A percentile compares a stretch with the other conserved stretches of the same genome.
These are phyloP conservation scores for Diaporthe destruens DNA, from an alignment of 2,329 filamentous ascomycete species.

Conservation along the genomic window DNA sequence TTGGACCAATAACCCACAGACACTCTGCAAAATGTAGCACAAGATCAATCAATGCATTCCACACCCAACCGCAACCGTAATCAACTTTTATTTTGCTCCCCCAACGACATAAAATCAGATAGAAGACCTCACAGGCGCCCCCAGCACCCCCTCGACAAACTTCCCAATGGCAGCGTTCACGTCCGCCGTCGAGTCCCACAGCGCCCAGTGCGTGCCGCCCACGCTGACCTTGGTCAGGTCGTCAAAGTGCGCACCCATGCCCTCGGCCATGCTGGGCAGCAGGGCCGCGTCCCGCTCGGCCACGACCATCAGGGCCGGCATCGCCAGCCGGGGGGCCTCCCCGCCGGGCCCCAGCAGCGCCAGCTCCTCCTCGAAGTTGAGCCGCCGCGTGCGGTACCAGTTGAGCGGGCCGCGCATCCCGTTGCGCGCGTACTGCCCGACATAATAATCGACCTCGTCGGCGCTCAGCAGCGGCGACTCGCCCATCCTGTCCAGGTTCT, in stretches of 20 bases:
- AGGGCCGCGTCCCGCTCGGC: conserved; percentile 80
- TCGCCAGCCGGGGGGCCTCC: conserved; percentile 58
- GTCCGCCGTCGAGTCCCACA: conserved; percentile 78
- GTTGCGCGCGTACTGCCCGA: conserved; percentile 75
- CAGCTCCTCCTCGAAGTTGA: conserved; percentile 83
- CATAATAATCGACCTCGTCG: conserved; percentile 84
- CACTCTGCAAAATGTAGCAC: background rate
- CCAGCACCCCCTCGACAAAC: conserved; percentile 72
- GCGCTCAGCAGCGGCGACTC: conserved; percentile 71
- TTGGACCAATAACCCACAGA: background rate
- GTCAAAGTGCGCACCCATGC: conserved; percentile 78
- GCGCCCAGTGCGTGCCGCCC: conserved; percentile 82
- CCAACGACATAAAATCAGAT: conserved; percentile 53
- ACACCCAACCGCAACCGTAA: background rate
- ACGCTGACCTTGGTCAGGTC: conserved; percentile 76
- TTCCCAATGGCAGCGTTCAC: conserved; percentile 76
- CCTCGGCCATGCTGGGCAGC: conserved; percentile 75
- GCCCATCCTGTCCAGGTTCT: conserved; percentile 69
- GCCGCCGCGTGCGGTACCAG: conserved; percentile 83
- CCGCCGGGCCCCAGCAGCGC: conserved; percentile 71
- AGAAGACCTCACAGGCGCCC: conserved; percentile 50
- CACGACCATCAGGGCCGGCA: conserved; percentile 80
- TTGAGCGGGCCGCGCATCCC: conserved; percentile 85
- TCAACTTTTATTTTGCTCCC: background rate
- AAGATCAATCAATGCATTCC: background rate